These are phyloP conservation scores for Nannochloropsis salina DNA, from an alignment of 108 stramenopile species.

Conservation along the genomic window DNA sequence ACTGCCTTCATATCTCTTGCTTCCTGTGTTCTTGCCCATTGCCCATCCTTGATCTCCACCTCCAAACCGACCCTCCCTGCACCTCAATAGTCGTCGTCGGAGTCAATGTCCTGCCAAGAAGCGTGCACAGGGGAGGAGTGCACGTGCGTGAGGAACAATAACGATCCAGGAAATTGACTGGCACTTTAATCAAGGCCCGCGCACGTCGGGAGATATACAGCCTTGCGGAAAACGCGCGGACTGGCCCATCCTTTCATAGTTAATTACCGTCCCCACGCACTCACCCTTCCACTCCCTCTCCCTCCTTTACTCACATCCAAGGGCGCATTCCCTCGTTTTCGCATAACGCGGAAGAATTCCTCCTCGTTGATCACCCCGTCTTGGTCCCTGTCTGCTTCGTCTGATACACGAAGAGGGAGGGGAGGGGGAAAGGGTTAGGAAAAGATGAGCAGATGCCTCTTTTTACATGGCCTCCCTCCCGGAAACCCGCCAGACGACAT, in stretches of 20 bases:
- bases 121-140: neutral
- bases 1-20: neutral
- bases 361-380: slow-evolving; percentile 56
- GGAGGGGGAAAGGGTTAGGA: neutral
- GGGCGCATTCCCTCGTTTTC: slow-evolving; percentile 30
- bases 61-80: neutral
- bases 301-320: slow-evolving; percentile 19
- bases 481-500: too few relatives aligned
- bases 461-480: neutral
- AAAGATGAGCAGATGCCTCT: neutral
- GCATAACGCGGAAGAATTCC: slow-evolving; percentile 54
- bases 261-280: too few relatives aligned
- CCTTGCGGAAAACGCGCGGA: too few relatives aligned
- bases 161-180: neutral
- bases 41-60: neutral
- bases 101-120: slow-evolving; percentile 28
- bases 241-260: too few relatives aligned
- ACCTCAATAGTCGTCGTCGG: slow-evolving; percentile 31
- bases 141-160: neutral
- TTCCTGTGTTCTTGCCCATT: neutral
- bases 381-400: slow-evolving; percentile 55
- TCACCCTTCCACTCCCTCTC: neutral
- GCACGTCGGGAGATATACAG: too few relatives aligned
- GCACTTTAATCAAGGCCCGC: neutral
- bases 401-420: neutral